Conservation (phyloP, 139 green algal species). For the Chlamydomonas sp. region DNA sequence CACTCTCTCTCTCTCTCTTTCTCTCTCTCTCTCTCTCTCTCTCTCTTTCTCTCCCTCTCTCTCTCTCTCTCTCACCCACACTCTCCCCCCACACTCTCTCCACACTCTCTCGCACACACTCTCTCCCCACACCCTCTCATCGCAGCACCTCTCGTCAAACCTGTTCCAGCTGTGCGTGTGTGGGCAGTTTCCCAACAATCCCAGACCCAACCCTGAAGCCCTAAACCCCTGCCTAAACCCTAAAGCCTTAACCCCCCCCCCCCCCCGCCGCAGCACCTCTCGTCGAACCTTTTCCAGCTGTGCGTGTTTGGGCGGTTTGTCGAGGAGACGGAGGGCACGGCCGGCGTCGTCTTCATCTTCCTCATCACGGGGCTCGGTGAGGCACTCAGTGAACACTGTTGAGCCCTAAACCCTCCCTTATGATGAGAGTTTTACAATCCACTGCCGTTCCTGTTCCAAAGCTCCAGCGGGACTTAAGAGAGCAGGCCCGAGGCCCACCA, state of each 20-base stretch:
- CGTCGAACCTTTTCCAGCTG: constrained; percentile 61
- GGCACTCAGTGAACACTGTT: too few species aligned
- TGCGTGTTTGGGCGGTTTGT: constrained; percentile 62
- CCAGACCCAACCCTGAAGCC: neutral
- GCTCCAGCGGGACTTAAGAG: neutral
- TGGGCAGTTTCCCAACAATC: constrained; percentile 58
- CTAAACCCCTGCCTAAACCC: neutral
- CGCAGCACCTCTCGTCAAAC: constrained; percentile 51
- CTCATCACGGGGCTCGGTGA: constrained; percentile 53
- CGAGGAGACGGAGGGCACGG: constrained; percentile 59
- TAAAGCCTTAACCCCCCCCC: neutral
- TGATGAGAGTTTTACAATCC: too few species aligned
- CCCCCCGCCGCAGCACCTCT: constrained; percentile 39
- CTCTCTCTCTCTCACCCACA: neutral
- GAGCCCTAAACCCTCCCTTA: neutral
- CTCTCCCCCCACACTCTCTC: too few species aligned
- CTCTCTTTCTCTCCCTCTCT: too few species aligned
- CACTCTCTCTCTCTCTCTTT: too few species aligned
- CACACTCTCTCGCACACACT: too few species aligned
- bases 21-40: too few species aligned
- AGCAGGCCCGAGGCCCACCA: too few species aligned
- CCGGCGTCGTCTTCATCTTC: constrained; percentile 49
- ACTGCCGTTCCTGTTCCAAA: neutral
- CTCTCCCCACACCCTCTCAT: neutral
- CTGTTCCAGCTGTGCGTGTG: constrained; percentile 67